Evolutionary conservation across 1,139 yeast species (phyloP), one percentile per base, ranked within the genome.

Genomic region (Saccharomycopsis hybrid): DNA sequence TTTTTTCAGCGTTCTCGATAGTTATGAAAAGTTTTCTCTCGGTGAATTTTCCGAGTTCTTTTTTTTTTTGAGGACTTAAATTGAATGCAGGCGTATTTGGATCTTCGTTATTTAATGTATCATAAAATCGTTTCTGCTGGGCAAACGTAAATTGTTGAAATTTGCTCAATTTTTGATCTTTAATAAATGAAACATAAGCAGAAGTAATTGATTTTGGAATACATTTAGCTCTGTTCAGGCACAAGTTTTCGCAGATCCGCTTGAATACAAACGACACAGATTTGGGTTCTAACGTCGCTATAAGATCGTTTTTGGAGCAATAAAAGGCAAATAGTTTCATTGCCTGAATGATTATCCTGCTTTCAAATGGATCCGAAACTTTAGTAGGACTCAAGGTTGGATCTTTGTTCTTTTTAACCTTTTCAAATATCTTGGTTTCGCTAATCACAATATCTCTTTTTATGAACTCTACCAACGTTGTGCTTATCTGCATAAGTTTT

Each of bases 351-450:
- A 51, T 39, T 24, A 50, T 36, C 5, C 49, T 13, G 8, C 43
- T 51, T 35, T 49, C 48, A 41, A 46, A 46, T 18, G 54, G 55
- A 44, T 63, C 52, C 9, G 37, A 32, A 5, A 28, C 28, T 43
- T 32, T 39, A 13, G 27, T 27, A 13, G 41, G 49, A n/a, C 43
- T 46, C 3, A 28, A n/a, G 11, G 7, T 25, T 13, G 35, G 29
- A 3, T 18, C 30, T n/a, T 24, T 36, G 25, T 4, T 24, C 33
- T 31, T 44, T 42, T 8, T 31, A 18, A 30, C 35, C 30, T 38
- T 43, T 5, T 28, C 18, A n/a, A 4, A 25, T 11, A 29, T 29
- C 27, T 35, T 45, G 32, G 24, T 25, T 28, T 24, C 45, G 11
- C 39, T 25, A 7, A 28, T 38, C 9, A 32, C 28, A 5, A 38